These are phyloP conservation scores for Neocallimastix lanati DNA, from an alignment of 192 early-diverging fungal species.

Conservation along the genomic window DNA sequence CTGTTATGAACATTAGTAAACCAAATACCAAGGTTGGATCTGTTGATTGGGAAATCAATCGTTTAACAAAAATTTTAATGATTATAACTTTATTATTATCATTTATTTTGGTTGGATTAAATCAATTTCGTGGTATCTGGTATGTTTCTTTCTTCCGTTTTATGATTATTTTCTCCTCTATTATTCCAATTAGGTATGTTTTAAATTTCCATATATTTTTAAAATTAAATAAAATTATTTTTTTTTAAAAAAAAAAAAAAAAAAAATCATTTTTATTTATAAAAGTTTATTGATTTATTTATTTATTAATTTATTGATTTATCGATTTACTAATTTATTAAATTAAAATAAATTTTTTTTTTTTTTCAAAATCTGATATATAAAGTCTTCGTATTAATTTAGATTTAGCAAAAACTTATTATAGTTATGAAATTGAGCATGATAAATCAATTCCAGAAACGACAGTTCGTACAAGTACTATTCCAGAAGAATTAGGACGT, in stretches of 20 bases:
- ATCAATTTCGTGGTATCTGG: conserved; percentile 82
- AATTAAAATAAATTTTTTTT: no score
- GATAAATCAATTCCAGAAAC: conserved; percentile 66
- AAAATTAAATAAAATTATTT: neutral
- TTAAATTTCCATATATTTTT: neutral
- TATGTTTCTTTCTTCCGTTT: conserved; percentile 83
- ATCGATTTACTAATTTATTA: no score
- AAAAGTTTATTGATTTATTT: no score
- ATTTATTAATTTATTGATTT: no score
- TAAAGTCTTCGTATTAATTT: conserved; percentile 71
- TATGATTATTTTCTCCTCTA: conserved; percentile 84
- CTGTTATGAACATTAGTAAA: conserved; percentile 91
- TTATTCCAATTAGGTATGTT: conserved; percentile 70
- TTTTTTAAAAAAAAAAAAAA: no score
- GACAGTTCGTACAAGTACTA: conserved; percentile 79
- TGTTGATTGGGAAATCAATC: conserved; percentile 78
- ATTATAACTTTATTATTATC: conserved; percentile 66
- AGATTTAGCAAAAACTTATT: conserved; percentile 90
- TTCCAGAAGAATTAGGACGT: conserved; percentile 88
- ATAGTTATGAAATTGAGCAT: conserved; percentile 65
- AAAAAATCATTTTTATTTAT: no score
- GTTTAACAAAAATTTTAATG: conserved; percentile 62
- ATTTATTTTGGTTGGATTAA: conserved; percentile 67
- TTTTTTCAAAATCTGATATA: neutral
- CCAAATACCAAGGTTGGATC: conserved; percentile 79